Evolutionary conservation across 2,329 filamentous ascomycete species (phyloP).

Genomic region (Albophoma yamanashiensis): DNA sequence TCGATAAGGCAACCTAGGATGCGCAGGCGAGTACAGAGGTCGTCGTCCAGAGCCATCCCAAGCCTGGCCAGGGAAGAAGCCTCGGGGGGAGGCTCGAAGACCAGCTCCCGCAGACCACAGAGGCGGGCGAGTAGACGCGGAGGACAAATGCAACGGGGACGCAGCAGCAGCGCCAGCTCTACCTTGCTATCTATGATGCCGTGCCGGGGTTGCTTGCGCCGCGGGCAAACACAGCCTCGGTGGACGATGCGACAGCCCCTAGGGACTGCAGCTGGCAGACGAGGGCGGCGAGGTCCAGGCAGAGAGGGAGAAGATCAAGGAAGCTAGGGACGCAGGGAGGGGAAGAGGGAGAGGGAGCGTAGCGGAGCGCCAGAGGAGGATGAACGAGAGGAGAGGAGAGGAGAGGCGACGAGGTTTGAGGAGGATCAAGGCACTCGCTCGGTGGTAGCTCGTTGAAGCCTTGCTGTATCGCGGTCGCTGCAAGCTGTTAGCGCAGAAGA

Average conservation of each 20-base stretch:
- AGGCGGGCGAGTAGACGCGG: neutral
- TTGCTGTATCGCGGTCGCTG: neutral
- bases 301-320: too few relatives aligned
- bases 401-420: neutral
- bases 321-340: neutral
- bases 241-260: neutral
- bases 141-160: neutral
- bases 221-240: neutral
- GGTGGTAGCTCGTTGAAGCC: neutral
- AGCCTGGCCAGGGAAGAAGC: neutral
- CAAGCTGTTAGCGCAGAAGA: neutral
- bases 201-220: neutral
- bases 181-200: neutral
- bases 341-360: neutral
- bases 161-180: neutral
- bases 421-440: too few relatives aligned
- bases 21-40: neutral
- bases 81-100: neutral
- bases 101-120: neutral
- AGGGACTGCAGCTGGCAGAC: neutral
- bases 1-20: neutral
- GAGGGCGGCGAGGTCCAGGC: neutral
- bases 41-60: constrained; percentile 8
- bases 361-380: neutral
- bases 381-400: neutral